Percentiles rank a stretch among this genome's conserved stretches.
Evolutionary conservation across 495 filamentous ascomycete species (phyloP).

Genomic region (Aspergillus homomorphus): DNA sequence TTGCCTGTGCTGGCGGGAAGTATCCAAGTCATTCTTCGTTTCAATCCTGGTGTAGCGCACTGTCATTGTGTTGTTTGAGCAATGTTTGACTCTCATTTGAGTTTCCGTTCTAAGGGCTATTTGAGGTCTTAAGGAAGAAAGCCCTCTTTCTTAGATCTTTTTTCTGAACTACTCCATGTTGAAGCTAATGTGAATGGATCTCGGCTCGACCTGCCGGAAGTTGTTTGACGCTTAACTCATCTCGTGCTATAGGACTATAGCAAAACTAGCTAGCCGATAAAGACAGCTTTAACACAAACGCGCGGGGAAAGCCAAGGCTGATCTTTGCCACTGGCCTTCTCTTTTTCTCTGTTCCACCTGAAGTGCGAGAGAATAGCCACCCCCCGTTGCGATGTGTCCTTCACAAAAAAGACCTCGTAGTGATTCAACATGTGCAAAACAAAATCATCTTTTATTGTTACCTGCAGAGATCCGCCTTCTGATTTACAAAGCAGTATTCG

Average conservation of each 20-base stretch:
- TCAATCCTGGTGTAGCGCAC: background rate
- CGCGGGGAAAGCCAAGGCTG: background rate
- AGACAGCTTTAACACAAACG: background rate
- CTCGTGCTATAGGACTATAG: background rate
- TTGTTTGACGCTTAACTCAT: background rate
- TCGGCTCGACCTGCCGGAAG: background rate
- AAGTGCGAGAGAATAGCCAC: background rate
- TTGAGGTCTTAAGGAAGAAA: background rate
- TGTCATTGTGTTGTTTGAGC: background rate
- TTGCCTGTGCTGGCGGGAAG: background rate
- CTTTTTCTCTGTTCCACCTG: background rate
- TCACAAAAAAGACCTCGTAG: background rate
- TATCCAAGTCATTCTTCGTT: background rate
- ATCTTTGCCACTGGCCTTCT: background rate
- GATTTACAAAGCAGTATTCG: background rate
- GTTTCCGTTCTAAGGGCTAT: background rate
- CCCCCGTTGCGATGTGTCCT: background rate
- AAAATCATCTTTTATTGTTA: background rate
- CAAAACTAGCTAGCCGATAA: background rate
- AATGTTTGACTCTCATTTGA: background rate
- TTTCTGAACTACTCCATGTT: background rate
- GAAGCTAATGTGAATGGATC: background rate
- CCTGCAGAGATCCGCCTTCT: slow-evolving; percentile 1
- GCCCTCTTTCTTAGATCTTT: background rate
- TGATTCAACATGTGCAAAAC: background rate